Percentiles rank a stretch among this genome's conserved stretches.
Evolutionary conservation across 768 basidiomycete species (phyloP).

Genomic region (Auriscalpium vulgare): DNA sequence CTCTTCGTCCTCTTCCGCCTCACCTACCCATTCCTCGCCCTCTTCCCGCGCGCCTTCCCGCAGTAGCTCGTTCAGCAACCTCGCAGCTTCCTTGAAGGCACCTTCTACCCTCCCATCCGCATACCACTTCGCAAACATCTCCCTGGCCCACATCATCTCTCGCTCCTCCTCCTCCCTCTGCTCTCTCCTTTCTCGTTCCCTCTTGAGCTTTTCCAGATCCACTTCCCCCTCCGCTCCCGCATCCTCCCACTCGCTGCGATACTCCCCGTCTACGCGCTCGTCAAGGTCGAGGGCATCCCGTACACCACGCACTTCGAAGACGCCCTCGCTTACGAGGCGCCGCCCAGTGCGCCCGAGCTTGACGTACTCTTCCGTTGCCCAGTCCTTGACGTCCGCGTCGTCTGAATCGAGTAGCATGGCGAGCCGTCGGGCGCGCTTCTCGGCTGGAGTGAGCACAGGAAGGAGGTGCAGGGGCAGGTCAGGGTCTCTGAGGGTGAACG

Average conservation of each 20-base stretch:
- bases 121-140: constrained; percentile 12
- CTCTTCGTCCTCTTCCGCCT: background rate
- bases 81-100: constrained; percentile 11
- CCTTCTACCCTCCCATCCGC: constrained; percentile 11
- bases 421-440: constrained; percentile 12
- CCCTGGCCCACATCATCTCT: constrained; percentile 13
- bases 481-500: constrained; percentile 2
- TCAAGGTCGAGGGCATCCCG: constrained; percentile 2
- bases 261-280: background rate
- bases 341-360: constrained; percentile 8
- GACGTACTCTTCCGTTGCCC: constrained; percentile 16
- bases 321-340: constrained; percentile 13
- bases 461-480: constrained; percentile 9
- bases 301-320: constrained; percentile 10
- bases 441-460: constrained; percentile 3
- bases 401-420: constrained; percentile 14
- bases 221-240: constrained; percentile 9
- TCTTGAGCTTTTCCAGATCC: constrained; percentile 11
- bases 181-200: constrained; percentile 5
- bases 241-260: background rate
- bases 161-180: constrained; percentile 12
- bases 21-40: constrained; percentile 9
- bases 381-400: constrained; percentile 11
- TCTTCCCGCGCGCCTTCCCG: constrained; percentile 12
- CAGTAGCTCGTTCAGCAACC: constrained; percentile 9